phyloP scores from a whole-genome alignment of 306 rosid genomes.

The Medicago arabica region DNA sequence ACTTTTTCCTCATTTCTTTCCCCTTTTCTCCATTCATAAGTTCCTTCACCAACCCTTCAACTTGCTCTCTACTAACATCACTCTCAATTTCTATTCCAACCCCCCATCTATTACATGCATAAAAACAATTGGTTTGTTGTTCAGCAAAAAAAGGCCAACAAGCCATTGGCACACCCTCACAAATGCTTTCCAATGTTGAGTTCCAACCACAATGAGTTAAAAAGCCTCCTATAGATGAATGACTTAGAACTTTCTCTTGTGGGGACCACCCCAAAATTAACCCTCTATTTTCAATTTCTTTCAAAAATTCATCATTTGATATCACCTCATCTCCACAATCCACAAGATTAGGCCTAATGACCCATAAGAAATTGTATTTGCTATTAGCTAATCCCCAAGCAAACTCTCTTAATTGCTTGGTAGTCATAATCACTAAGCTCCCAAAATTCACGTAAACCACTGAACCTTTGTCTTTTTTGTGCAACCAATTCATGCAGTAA shows the following conservation, averaged over 20 bases:
- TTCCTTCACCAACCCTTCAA: constrained; percentile 50
- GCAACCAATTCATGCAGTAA: constrained; percentile 45
- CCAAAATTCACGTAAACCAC: constrained; percentile 53
- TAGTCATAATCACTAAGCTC: constrained; percentile 46
- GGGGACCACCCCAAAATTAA: constrained; percentile 48
- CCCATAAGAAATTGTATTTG: constrained; percentile 45
- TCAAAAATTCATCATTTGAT: constrained; percentile 39
- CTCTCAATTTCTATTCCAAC: constrained; percentile 50
- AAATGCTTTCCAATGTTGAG: constrained; percentile 48
- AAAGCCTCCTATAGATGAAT: constrained; percentile 42
- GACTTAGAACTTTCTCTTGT: constrained; percentile 46
- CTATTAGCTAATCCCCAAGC: constrained; percentile 53
- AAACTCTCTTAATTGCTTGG: constrained; percentile 43
- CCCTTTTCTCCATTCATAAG: constrained; percentile 48
- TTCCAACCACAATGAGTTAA: constrained; percentile 55
- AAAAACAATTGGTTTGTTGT: constrained; percentile 51
- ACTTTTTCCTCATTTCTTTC: constrained; percentile 38
- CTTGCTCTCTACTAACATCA: constrained; percentile 46
- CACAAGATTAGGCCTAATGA: constrained; percentile 47
- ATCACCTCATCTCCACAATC: constrained; percentile 36
- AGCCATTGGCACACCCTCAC: constrained; percentile 47
- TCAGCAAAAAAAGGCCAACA: constrained; percentile 57
- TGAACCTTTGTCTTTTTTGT: constrained; percentile 38
- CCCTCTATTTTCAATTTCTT: constrained; percentile 38
- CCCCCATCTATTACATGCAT: constrained; percentile 45